Conservation (phyloP, 208 protist genomes). For the Trypanosoma conorhini region DNA sequence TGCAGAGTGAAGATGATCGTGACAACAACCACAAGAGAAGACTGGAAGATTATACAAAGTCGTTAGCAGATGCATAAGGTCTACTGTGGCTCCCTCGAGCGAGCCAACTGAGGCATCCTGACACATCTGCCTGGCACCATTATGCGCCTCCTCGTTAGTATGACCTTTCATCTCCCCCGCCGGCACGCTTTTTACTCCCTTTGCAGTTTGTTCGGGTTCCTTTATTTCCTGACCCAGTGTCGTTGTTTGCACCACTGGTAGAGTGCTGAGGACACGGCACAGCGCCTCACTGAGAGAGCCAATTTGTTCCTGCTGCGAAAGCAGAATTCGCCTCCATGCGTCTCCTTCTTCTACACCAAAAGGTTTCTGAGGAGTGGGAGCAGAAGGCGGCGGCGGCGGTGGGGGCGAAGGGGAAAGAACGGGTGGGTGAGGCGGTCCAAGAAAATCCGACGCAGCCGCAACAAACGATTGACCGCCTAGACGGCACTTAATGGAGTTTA, state of each 20-base stretch:
- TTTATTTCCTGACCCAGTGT: background rate
- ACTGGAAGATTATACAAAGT: slow-evolving; percentile 26
- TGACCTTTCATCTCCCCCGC: background rate
- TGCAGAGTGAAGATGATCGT: slow-evolving; percentile 8
- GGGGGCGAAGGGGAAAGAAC: background rate
- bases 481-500: background rate
- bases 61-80: slow-evolving; percentile 29
- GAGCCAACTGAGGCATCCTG: slow-evolving; percentile 3
- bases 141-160: background rate
- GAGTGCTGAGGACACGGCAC: background rate
- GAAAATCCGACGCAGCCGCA: background rate
- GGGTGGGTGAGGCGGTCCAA: background rate
- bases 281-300: slow-evolving; percentile 3
- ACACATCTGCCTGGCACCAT: background rate
- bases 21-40: slow-evolving; percentile 12
- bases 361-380: background rate
- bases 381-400: background rate
- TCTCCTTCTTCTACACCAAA: background rate
- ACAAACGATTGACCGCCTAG: background rate
- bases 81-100: background rate
- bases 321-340: slow-evolving; percentile 7
- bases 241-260: background rate
- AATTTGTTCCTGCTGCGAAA: slow-evolving; percentile 14
- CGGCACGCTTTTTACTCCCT: background rate
- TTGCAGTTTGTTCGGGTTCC: background rate